Percentiles rank a stretch among this genome's conserved stretches.
Evolutionary conservation across 2,329 filamentous ascomycete genomes (phyloP).

Genomic region (Pseudogymnoascus pannorum): DNA sequence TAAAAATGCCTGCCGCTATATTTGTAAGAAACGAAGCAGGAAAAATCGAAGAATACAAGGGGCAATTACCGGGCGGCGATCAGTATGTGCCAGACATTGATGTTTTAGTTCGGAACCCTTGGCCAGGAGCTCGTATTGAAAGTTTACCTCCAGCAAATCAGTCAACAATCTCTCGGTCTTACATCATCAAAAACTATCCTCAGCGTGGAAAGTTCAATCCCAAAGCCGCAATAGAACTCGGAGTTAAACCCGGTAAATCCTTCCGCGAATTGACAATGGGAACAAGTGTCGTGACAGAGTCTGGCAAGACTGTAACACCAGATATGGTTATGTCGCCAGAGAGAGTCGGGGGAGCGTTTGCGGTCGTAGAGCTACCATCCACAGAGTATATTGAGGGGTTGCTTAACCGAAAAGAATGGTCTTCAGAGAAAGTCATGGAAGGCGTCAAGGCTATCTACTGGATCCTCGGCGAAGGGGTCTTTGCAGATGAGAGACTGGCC

Average conservation of each 20-base stretch:
- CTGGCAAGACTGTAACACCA: constrained; percentile 66
- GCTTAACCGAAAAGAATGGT: constrained; percentile 66
- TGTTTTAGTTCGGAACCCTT: constrained; percentile 68
- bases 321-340: constrained; percentile 75
- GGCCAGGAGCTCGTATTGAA: constrained; percentile 62
- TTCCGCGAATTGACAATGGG: constrained; percentile 58
- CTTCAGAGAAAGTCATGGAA: constrained; percentile 54
- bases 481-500: constrained; percentile 53
- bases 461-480: constrained; percentile 67
- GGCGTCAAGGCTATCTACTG: constrained; percentile 68
- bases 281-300: constrained; percentile 51
- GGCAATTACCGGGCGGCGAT: constrained; percentile 52
- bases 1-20: constrained; percentile 60
- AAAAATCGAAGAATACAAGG: constrained; percentile 60
- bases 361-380: constrained; percentile 72
- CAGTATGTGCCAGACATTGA: constrained; percentile 53
- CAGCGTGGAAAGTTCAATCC: constrained; percentile 75
- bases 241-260: constrained; percentile 51
- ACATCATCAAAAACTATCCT: constrained; percentile 71
- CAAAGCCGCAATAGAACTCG: constrained; percentile 54
- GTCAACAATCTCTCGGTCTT: constrained; percentile 66
- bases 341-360: constrained; percentile 64
- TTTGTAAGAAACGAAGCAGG: constrained; percentile 61
- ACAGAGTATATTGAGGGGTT: constrained; percentile 62
- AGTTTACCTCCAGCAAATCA: constrained; percentile 62